Conservation (phyloP, 2,329 filamentous ascomycete genomes). For the Basipetospora chlamydospora region DNA sequence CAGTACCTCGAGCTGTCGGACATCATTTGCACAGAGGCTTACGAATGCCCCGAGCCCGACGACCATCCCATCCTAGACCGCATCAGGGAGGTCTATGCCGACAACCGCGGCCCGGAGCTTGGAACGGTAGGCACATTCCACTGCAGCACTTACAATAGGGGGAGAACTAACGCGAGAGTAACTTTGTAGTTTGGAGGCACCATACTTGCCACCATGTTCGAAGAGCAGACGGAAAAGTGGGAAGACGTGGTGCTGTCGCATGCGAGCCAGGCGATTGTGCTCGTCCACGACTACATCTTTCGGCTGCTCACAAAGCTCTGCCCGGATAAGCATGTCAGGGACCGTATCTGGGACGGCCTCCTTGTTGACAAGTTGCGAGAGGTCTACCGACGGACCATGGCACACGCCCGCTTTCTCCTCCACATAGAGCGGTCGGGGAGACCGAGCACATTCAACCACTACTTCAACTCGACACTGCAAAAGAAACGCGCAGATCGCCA, state of each 20-base stretch:
- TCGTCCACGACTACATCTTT: slow-evolving; percentile 38
- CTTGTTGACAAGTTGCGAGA: slow-evolving; percentile 29
- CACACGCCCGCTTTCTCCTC: slow-evolving; percentile 36
- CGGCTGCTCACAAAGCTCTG: slow-evolving; percentile 27
- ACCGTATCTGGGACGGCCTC: slow-evolving; percentile 24
- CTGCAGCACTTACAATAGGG: too few relatives aligned
- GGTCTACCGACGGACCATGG: slow-evolving; percentile 31
- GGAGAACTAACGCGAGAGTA: too few relatives aligned
- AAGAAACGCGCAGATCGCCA: slow-evolving; percentile 10
- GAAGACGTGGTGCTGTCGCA: slow-evolving; percentile 28
- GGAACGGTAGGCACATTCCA: slow-evolving; percentile 26
- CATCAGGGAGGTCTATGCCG: too few relatives aligned
- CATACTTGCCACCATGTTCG: slow-evolving; percentile 31
- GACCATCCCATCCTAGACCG: slow-evolving; percentile 23
- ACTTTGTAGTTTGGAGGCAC: slow-evolving; percentile 22
- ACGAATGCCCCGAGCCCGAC: slow-evolving; percentile 7
- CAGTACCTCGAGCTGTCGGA: slow-evolving; percentile 12
- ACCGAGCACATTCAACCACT: slow-evolving; percentile 35
- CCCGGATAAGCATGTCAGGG: slow-evolving; percentile 24
- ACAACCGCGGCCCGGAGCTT: slow-evolving; percentile 37
- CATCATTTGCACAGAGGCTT: slow-evolving; percentile 14
- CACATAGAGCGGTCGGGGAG: slow-evolving; percentile 30
- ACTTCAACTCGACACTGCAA: slow-evolving; percentile 29
- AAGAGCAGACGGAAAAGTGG: slow-evolving; percentile 42
- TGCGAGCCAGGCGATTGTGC: slow-evolving; percentile 31